Conservation (phyloP, 805 yeast species). For the Cyberlindnera euphorbiiphila region DNA sequence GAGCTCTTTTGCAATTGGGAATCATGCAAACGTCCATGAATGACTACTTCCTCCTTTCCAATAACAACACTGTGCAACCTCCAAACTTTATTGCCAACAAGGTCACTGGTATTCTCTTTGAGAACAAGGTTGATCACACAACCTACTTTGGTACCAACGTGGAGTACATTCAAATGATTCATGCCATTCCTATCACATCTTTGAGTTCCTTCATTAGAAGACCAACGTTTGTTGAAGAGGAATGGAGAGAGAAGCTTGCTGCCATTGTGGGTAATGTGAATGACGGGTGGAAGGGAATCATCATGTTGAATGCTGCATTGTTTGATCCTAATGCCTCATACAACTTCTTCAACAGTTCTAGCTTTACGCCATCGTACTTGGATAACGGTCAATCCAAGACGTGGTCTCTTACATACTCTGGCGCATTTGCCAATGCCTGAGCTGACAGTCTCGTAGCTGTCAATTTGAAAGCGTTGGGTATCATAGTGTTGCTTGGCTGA, state of each 20-base stretch:
- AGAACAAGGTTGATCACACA: constrained; percentile 67
- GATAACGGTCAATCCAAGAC: constrained; percentile 86
- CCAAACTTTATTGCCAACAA: constrained; percentile 51
- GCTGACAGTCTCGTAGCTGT: too few species aligned
- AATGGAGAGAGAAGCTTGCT: constrained; percentile 53
- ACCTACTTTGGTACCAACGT: constrained; percentile 72
- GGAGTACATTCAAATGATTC: constrained; percentile 76
- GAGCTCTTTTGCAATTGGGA: constrained; percentile 60
- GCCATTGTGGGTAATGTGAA: constrained; percentile 44
- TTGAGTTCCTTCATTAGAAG: constrained; percentile 57
- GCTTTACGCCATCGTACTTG: constrained; percentile 52
- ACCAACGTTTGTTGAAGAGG: constrained; percentile 53
- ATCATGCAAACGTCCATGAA: constrained; percentile 51
- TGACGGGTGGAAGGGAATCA: constrained; percentile 71
- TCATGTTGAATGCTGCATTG: constrained; percentile 72
- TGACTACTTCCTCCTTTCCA: constrained; percentile 49
- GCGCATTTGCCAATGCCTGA: constrained; percentile 29
- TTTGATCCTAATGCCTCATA: constrained; percentile 64
- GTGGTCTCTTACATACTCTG: constrained; percentile 80
- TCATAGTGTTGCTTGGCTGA: too few species aligned
- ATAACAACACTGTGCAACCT: constrained; percentile 56
- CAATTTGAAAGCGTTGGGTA: too few species aligned
- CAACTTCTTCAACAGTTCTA: constrained; percentile 50
- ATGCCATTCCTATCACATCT: constrained; percentile 72
- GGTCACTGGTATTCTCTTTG: constrained; percentile 72